Evolutionary conservation across 495 filamentous ascomycete species (phyloP).

Genomic region (Cetradonia linearis): DNA sequence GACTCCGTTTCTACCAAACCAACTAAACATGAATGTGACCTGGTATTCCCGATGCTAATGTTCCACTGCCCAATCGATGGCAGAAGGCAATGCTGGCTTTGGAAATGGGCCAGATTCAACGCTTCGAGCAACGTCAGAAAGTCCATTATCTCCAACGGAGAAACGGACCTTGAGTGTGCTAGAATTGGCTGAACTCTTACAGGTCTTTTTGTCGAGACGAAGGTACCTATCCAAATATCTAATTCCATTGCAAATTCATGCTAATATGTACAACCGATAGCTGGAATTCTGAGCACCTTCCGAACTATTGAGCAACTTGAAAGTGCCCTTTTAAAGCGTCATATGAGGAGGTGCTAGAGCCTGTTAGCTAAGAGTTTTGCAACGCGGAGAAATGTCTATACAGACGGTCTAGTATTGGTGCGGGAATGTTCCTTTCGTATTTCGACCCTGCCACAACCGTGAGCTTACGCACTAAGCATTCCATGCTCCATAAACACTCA

Average conservation of each 20-base stretch:
- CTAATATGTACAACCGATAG: background rate
- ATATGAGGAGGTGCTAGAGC: slow-evolving; percentile 39
- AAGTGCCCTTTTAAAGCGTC: slow-evolving; percentile 22
- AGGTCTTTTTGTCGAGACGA: background rate
- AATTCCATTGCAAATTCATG: background rate
- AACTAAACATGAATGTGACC: too few relatives aligned
- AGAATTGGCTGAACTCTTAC: background rate
- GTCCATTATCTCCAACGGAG: too few relatives aligned
- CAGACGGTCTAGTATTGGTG: slow-evolving; percentile 70
- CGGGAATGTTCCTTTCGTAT: slow-evolving; percentile 86
- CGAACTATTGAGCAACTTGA: background rate
- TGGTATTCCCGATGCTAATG: background rate
- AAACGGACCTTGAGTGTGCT: too few relatives aligned
- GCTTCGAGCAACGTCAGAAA: background rate
- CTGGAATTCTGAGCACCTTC: background rate
- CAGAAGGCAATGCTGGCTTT: background rate
- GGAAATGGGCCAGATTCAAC: background rate
- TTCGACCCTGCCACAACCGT: slow-evolving; percentile 62
- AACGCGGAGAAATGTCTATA: slow-evolving; percentile 16
- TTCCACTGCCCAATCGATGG: background rate
- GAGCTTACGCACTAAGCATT: slow-evolving; percentile 12
- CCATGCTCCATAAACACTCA: slow-evolving; percentile 24
- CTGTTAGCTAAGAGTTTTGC: slow-evolving; percentile 8
- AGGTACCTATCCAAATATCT: background rate
- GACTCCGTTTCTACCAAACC: background rate